Base-by-base conservation (phyloP, 2,329 filamentous ascomycete genomes). In the Beauveria bassiana region DNA sequence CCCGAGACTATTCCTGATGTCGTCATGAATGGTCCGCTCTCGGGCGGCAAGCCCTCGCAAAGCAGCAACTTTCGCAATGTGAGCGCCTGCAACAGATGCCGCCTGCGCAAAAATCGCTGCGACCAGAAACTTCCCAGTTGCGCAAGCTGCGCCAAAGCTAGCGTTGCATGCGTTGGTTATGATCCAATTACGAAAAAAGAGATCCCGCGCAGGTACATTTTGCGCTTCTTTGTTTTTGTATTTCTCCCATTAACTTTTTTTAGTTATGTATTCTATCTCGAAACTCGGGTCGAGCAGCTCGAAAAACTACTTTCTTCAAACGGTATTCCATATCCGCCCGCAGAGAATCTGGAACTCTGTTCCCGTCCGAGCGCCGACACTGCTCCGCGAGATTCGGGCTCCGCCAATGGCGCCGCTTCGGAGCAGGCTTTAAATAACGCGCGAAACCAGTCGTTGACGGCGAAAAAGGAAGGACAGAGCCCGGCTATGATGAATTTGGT, bases 101-200 rank as follows among this genome's bases (percentile, higher is more conserved):
- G 93, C 51, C 78, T 96, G 72, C 85, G 93, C 70, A 98, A 98
- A 80, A 98, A 97, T 72, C 84, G 92, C 59, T 98, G 93, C 75
- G 93, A 98, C 75, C 93, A 97, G 80, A 88, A 89, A 66, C 81
- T 98, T 64, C 93, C 93, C 9, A 91, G 90, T 68, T 98, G 93
- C 73, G 88, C 90, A 47, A 91, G 90, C 67, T 98, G 93, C 75
- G 91, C 93, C 73, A 97, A 97, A 77, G 93, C 90, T n/a, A 84
- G 85, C 62, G 90, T 96, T 51, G 88, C 90, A 66, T 98, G 95
- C 73, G 91, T 97, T 56, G 93, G 93, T 65, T 97, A 96, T 74
- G 93, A 98, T 72, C 93, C 93, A 40, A 96, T 97, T 70, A 96
- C 91, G 26, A 97, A 97, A 80, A 87, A 90, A 71, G 92, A 97